Conservation (phyloP, 257 asterid genomes). For the Henckelia pumila region DNA sequence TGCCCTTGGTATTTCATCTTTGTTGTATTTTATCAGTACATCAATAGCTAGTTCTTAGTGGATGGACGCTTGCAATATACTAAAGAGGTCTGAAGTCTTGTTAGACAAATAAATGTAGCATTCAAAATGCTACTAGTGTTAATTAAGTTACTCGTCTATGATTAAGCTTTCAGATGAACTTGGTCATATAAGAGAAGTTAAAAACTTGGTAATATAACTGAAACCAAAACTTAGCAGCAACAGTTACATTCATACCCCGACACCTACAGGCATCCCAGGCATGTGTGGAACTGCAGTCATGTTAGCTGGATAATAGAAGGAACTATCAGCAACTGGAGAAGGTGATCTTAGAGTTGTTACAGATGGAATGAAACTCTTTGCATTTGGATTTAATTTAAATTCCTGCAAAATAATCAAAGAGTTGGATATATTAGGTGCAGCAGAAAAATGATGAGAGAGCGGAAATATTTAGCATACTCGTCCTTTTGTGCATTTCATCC, state of each 20-base stretch:
- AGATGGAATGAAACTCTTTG: constrained; percentile 77
- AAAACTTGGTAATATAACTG: not conserved
- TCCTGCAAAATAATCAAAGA: constrained; percentile 47
- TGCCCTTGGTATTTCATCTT: not conserved
- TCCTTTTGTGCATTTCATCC: not conserved
- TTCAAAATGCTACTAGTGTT: not conserved
- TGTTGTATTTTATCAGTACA: not conserved
- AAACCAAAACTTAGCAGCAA: not conserved
- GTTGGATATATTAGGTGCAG: constrained; percentile 1
- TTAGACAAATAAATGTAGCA: not conserved
- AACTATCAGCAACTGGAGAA: constrained; percentile 75
- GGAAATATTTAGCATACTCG: not conserved
- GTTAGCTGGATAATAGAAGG: constrained; percentile 85
- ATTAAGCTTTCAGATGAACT: not conserved
- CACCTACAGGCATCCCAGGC: constrained; percentile 84
- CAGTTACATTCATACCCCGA: constrained; percentile 56
- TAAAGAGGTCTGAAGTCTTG: not conserved
- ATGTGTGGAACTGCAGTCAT: constrained; percentile 61
- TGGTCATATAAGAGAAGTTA: not conserved
- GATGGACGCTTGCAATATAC: not conserved
- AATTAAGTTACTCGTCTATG: not conserved
- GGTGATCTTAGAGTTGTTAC: constrained; percentile 69
- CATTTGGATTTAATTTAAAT: constrained; percentile 85
- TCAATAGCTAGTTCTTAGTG: not conserved
- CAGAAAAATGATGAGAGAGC: not conserved